A percentile compares a stretch with the other conserved stretches of the same genome.
Conservation (phyloP, 345 rosid species). For the Lagerstroemia speciosa region DNA sequence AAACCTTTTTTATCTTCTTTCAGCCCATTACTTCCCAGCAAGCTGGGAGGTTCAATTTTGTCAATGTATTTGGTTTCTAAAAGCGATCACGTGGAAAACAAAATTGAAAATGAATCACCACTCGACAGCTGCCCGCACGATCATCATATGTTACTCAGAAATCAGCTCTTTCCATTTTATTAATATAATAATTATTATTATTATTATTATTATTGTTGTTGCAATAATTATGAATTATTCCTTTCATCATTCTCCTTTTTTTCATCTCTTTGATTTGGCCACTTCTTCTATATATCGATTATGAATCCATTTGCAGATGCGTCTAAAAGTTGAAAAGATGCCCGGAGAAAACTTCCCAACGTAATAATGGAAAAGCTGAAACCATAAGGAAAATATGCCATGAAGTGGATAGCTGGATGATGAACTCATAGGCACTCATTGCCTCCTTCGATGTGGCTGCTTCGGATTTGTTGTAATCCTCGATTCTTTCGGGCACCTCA, state of each 20-base stretch:
- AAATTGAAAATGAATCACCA: background rate
- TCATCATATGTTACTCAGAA: background rate
- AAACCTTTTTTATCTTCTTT: too few species aligned
- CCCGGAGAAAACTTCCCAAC: background rate
- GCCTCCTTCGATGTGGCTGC: background rate
- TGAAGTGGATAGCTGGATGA: background rate
- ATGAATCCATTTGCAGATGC: background rate
- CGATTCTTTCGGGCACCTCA: background rate
- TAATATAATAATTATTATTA: background rate
- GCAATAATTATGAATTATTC: too few species aligned
- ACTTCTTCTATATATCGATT: too few species aligned
- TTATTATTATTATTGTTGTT: background rate
- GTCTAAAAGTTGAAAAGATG: background rate
- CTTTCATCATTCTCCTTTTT: background rate
- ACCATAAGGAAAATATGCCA: too few species aligned
- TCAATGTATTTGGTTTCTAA: too few species aligned
- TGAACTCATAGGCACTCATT: background rate
- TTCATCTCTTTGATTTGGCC: background rate
- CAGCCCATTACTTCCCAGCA: too few species aligned
- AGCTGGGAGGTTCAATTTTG: too few species aligned
- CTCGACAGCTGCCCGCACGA: background rate
- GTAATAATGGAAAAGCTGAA: background rate
- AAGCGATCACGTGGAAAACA: too few species aligned
- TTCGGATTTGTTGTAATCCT: background rate
- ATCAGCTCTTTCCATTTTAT: background rate